Evolutionary conservation across 2,329 filamentous ascomycete species (phyloP).

Genomic region (Periconia macrospinosa): DNA sequence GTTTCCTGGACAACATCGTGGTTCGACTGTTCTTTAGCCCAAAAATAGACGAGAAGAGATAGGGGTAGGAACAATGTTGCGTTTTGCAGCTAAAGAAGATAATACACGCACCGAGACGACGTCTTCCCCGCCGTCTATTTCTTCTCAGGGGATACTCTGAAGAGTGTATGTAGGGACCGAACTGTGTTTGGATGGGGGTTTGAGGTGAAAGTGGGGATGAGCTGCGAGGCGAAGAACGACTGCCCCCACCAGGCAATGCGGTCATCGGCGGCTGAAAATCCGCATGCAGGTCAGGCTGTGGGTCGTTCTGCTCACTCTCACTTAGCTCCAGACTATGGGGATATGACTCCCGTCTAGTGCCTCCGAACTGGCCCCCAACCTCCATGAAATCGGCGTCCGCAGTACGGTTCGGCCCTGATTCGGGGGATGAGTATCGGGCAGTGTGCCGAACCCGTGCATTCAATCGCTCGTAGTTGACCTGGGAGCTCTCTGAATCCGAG

Average conservation of each 20-base stretch:
- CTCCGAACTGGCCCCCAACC: slow-evolving; percentile 5
- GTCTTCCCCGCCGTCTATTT: background rate
- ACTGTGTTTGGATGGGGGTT: slow-evolving; percentile 1
- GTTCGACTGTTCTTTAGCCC: too few relatives aligned
- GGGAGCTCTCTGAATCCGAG: slow-evolving; percentile 2
- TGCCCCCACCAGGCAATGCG: background rate
- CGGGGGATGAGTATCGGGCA: slow-evolving; percentile 1
- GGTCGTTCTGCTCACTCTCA: slow-evolving; percentile 2
- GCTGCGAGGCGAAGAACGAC: background rate
- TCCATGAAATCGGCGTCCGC: slow-evolving; percentile 5
- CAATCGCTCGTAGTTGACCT: slow-evolving; percentile 1
- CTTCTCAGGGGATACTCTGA: background rate
- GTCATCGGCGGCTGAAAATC: background rate
- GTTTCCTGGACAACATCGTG: too few relatives aligned
- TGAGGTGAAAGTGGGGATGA: background rate
- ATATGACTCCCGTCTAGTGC: slow-evolving; percentile 2
- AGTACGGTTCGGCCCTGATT: background rate
- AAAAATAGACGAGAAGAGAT: background rate
- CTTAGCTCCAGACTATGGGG: slow-evolving; percentile 5
- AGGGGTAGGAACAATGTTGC: background rate
- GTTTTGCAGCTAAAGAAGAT: background rate
- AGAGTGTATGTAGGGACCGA: slow-evolving; percentile 4
- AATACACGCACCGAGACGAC: slow-evolving; percentile 1
- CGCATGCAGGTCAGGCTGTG: background rate
- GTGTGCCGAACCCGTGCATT: slow-evolving; percentile 1